Evolutionary conservation across 192 early-diverging fungal species (phyloP).

Genomic region (Coemansia sp.): DNA sequence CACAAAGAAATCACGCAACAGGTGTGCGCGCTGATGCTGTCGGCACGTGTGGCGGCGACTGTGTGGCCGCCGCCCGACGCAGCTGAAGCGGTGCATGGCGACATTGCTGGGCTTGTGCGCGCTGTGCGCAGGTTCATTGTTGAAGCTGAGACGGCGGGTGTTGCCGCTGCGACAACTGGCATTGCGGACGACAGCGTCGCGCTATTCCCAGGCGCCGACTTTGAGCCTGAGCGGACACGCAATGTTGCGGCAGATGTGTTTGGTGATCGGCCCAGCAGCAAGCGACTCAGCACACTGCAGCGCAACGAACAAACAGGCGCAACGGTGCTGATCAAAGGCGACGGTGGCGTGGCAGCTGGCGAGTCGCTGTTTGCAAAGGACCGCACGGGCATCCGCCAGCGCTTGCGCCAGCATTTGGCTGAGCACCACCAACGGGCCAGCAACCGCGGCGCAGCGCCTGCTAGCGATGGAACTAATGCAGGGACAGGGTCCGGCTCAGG

Average conservation of each 20-base stretch:
- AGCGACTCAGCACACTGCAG: slow-evolving; percentile 45
- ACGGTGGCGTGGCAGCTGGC: slow-evolving; percentile 12
- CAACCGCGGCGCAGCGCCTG: slow-evolving; percentile 1
- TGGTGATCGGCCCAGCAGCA: slow-evolving; percentile 3
- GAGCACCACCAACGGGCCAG: slow-evolving; percentile 51
- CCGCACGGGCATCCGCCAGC: slow-evolving; percentile 50
- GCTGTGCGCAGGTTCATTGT: slow-evolving; percentile 74
- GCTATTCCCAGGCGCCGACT: slow-evolving; percentile 43
- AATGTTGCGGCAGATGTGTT: background rate
- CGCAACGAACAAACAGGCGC: slow-evolving; percentile 54
- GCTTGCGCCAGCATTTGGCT: slow-evolving; percentile 54
- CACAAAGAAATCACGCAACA: slow-evolving; percentile 79
- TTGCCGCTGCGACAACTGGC: slow-evolving; percentile 25
- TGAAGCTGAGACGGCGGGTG: slow-evolving; percentile 60
- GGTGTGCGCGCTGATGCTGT: slow-evolving; percentile 79
- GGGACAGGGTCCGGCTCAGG: background rate
- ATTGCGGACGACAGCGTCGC: slow-evolving; percentile 36
- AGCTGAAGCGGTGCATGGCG: slow-evolving; percentile 67
- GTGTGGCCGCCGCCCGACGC: slow-evolving; percentile 91
- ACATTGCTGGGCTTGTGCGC: slow-evolving; percentile 73
- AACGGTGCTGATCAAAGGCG: slow-evolving; percentile 41
- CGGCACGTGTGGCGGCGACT: slow-evolving; percentile 78
- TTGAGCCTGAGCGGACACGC: slow-evolving; percentile 25
- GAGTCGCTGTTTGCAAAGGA: slow-evolving; percentile 52
- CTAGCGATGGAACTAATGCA: background rate